Percentiles rank a stretch among this genome's conserved stretches.
Evolutionary conservation across 768 basidiomycete species (phyloP).

Genomic region (Russula abietina): DNA sequence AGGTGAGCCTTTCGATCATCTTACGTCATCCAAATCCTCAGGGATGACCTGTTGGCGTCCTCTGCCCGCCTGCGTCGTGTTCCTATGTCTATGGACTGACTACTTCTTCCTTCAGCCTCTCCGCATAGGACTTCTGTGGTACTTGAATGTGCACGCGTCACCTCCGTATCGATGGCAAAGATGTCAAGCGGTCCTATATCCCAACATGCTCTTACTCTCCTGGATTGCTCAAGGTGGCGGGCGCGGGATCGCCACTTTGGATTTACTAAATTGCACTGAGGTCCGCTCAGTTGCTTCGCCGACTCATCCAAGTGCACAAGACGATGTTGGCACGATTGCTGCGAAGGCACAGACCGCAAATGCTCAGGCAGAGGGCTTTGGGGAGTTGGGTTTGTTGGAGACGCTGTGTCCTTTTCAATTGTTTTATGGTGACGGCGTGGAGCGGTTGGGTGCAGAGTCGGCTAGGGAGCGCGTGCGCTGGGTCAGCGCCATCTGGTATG

Average conservation of each 20-base stretch:
- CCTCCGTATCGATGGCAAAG: constrained; percentile 77
- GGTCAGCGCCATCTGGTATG: constrained; percentile 86
- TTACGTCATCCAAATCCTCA: not conserved
- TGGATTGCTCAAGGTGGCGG: constrained; percentile 85
- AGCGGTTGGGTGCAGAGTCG: constrained; percentile 84
- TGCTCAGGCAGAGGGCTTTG: constrained; percentile 36
- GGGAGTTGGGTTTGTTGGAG: constrained; percentile 49
- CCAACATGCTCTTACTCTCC: constrained; percentile 75
- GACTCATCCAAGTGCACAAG: constrained; percentile 69
- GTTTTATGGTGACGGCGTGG: constrained; percentile 84
- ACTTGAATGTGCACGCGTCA: constrained; percentile 83
- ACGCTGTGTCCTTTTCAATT: constrained; percentile 86
- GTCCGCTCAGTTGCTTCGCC: constrained; percentile 81
- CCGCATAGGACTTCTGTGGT: constrained; percentile 82
- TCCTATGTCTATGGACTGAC: constrained; percentile 20
- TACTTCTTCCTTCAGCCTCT: constrained; percentile 53
- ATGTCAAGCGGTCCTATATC: constrained; percentile 76
- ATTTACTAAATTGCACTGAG: constrained; percentile 79
- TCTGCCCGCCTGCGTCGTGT: not conserved
- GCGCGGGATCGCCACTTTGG: constrained; percentile 78
- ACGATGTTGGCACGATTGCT: constrained; percentile 83
- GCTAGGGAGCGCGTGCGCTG: constrained; percentile 81
- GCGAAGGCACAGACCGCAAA: constrained; percentile 54
- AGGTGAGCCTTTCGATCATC: constrained; percentile 35
- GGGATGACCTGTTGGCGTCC: constrained; percentile 1